These are phyloP conservation scores for Globisporangium splendens DNA, from an alignment of 352 stramenopile species.

Conservation along the genomic window DNA sequence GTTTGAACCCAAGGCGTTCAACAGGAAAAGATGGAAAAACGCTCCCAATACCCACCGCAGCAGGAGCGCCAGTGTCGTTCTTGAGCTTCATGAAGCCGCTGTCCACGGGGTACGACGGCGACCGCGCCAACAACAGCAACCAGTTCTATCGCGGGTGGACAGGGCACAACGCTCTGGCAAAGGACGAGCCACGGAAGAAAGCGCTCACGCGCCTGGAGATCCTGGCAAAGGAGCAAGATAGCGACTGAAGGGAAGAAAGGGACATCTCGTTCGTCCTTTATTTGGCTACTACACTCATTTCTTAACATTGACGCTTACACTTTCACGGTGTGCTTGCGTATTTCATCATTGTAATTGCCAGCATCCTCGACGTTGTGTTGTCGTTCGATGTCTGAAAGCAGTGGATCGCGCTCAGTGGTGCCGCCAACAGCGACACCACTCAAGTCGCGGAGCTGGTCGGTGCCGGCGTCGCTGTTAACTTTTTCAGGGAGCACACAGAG, in stretches of 20 bases:
- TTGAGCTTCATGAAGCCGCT: constrained; percentile 10
- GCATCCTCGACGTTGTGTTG: background rate
- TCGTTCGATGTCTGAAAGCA: constrained; percentile 32
- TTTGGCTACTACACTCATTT: background rate
- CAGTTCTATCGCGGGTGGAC: constrained; percentile 2
- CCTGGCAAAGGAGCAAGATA: constrained; percentile 3
- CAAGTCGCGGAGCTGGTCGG: background rate
- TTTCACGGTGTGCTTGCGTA: no score
- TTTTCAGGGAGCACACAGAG: constrained; percentile 69
- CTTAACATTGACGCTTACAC: no score
- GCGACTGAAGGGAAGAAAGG: background rate
- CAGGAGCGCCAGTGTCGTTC: background rate
- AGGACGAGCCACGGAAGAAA: background rate
- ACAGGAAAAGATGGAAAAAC: no score
- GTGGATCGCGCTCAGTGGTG: constrained; percentile 34
- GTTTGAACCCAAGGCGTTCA: no score
- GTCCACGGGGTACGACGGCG: background rate
- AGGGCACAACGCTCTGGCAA: background rate
- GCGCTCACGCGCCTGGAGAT: constrained; percentile 7
- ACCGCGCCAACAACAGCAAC: background rate
- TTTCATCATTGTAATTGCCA: constrained; percentile 1
- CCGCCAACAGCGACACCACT: constrained; percentile 8
- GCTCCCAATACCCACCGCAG: no score
- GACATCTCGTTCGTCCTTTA: no score
- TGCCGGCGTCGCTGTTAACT: constrained; percentile 23